Percentiles rank a stretch among this genome's conserved stretches.
Evolutionary conservation across 306 rosid genomes (phyloP).

Genomic region (Cajanus cajan): DNA sequence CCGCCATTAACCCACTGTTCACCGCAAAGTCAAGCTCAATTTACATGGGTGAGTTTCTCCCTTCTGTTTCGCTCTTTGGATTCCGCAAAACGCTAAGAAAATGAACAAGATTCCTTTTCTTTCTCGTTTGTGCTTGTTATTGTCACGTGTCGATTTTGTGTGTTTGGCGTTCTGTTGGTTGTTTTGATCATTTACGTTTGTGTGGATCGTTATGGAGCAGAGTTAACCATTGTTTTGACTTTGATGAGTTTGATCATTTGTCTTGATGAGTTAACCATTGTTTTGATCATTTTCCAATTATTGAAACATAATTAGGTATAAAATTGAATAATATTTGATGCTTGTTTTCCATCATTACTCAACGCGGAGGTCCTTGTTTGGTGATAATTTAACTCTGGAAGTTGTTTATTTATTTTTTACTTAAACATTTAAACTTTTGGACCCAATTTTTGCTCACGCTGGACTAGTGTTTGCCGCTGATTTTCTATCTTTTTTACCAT

Average conservation of each 20-base stretch:
- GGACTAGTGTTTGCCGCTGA: constrained; percentile 7
- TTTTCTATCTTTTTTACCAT: background rate
- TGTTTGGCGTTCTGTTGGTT: background rate
- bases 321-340: background rate
- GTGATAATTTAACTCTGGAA: background rate
- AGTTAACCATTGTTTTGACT: background rate
- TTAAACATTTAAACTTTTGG: background rate
- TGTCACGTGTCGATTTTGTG: background rate
- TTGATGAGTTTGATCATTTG: background rate
- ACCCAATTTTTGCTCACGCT: background rate
- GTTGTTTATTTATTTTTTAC: background rate
- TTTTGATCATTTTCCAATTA: constrained; percentile 1
- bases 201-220: background rate
- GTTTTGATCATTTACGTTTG: background rate
- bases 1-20: constrained; percentile 8
- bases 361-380: background rate
- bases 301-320: background rate
- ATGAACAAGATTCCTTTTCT: no score
- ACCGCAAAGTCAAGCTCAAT: constrained; percentile 17
- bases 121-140: no score
- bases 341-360: background rate
- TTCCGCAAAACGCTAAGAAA: constrained; percentile 14
- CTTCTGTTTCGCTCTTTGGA: background rate
- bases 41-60: constrained; percentile 36
- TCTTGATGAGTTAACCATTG: no score